Conservation (phyloP, 257 asterid species). For the Nicotiana tabacum region DNA sequence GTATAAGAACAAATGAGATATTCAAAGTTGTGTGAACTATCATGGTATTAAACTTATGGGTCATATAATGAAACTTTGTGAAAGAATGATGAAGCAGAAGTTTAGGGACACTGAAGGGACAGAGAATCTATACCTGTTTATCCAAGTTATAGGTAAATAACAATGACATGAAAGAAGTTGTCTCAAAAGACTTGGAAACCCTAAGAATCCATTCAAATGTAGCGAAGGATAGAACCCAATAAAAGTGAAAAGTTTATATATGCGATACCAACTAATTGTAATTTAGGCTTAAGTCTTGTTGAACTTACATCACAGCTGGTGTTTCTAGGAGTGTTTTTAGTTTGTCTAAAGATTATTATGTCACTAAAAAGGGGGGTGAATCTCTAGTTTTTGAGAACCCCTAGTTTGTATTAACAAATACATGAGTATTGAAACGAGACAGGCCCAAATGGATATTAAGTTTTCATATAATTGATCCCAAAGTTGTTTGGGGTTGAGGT, state of each 20-base stretch:
- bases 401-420: neutral
- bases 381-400: neutral
- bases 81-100: no score
- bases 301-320: neutral
- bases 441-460: neutral
- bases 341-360: neutral
- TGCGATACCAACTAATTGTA: neutral
- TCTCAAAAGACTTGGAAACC: neutral
- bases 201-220: neutral
- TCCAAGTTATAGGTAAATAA: no score
- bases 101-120: no score
- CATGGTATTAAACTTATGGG: no score
- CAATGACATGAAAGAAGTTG: no score
- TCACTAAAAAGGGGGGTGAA: neutral
- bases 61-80: no score
- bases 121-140: no score
- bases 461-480: neutral
- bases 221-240: neutral
- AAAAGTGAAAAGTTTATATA: neutral
- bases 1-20: no score
- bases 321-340: neutral
- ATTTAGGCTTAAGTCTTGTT: neutral
- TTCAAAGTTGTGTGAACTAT: no score
- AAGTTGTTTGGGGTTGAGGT: neutral
- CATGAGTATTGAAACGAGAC: neutral